Conservation (phyloP, 805 yeast species). For the Wickerhamomyces queroliae region DNA sequence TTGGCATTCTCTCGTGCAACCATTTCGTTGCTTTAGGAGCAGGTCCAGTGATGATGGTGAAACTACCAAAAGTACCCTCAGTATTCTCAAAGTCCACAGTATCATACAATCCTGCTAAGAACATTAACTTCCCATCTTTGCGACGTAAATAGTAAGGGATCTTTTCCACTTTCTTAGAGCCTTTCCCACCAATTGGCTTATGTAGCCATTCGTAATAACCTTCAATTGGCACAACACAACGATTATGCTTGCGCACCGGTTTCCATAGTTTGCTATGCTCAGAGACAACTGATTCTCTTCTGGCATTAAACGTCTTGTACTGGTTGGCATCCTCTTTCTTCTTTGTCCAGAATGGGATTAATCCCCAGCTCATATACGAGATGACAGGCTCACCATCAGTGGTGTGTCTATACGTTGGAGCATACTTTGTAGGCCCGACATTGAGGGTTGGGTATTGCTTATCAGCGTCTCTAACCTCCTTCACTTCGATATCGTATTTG, state of each 20-base stretch:
- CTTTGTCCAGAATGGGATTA: conserved; percentile 64
- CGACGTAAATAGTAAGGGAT: conserved; percentile 63
- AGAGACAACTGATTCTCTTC: conserved; percentile 52
- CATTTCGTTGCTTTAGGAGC: conserved; percentile 58
- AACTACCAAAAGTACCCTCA: conserved; percentile 34
- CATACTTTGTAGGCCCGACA: conserved; percentile 53
- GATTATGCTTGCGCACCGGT: conserved; percentile 33
- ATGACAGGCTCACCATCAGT: conserved; percentile 18
- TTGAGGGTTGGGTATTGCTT: conserved; percentile 40
- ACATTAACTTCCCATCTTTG: conserved; percentile 46
- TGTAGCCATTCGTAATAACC: conserved; percentile 85
- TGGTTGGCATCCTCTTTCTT: conserved; percentile 28
- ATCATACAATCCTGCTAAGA: conserved; percentile 56
- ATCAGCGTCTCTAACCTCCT: conserved; percentile 10
- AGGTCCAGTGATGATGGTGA: conserved; percentile 68
- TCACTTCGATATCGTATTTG: conserved; percentile 3
- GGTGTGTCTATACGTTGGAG: conserved; percentile 30
- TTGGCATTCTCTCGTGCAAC: conserved; percentile 79
- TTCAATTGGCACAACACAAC: conserved; percentile 74
- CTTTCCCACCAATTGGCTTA: conserved; percentile 19
- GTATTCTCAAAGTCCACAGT: conserved; percentile 16
- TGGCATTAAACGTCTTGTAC: conserved; percentile 65
- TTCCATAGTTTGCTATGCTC: conserved; percentile 57
- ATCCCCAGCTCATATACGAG: conserved; percentile 73
- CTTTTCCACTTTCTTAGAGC: conserved; percentile 33